A percentile compares a stretch with the other conserved stretches of the same genome.
Conservation (phyloP, 805 yeast genomes). For the Wickerhamomyces subpelliculosus region DNA sequence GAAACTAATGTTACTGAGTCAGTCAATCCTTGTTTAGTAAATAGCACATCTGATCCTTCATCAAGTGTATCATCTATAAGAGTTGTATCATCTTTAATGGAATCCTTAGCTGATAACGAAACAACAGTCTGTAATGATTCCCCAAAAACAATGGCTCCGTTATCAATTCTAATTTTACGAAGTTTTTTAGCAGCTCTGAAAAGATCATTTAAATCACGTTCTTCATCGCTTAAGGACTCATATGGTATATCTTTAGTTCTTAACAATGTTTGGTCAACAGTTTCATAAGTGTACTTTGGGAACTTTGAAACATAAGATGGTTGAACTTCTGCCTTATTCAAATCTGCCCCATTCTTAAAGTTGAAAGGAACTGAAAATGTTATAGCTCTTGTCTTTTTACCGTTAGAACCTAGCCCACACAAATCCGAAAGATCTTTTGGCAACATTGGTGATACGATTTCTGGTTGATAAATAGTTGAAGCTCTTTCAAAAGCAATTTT, state of each 20-base stretch:
- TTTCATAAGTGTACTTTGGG: slow-evolving; percentile 50
- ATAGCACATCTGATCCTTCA: slow-evolving; percentile 10
- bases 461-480: slow-evolving; percentile 69
- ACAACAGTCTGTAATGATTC: slow-evolving; percentile 24
- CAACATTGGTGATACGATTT: slow-evolving; percentile 58
- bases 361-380: slow-evolving; percentile 33
- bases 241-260: slow-evolving; percentile 6
- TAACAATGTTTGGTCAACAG: slow-evolving; percentile 47
- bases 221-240: slow-evolving; percentile 3
- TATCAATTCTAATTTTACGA: slow-evolving; percentile 22
- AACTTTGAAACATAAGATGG: slow-evolving; percentile 40
- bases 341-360: slow-evolving; percentile 15
- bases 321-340: slow-evolving; percentile 25
- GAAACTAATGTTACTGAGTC: slow-evolving; percentile 63
- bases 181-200: slow-evolving; percentile 25
- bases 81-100: neutral
- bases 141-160: slow-evolving; percentile 36
- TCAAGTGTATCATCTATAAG: slow-evolving; percentile 4
- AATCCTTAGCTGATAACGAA: slow-evolving; percentile 2
- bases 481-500: slow-evolving; percentile 54
- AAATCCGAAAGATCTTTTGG: slow-evolving; percentile 47
- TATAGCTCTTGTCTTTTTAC: slow-evolving; percentile 38
- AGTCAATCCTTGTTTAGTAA: slow-evolving; percentile 24
- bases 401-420: slow-evolving; percentile 45
- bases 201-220: slow-evolving; percentile 31